These are phyloP conservation scores for Perkinsus olseni DNA, from an alignment of 169 alveolate species.

Conservation along the genomic window DNA sequence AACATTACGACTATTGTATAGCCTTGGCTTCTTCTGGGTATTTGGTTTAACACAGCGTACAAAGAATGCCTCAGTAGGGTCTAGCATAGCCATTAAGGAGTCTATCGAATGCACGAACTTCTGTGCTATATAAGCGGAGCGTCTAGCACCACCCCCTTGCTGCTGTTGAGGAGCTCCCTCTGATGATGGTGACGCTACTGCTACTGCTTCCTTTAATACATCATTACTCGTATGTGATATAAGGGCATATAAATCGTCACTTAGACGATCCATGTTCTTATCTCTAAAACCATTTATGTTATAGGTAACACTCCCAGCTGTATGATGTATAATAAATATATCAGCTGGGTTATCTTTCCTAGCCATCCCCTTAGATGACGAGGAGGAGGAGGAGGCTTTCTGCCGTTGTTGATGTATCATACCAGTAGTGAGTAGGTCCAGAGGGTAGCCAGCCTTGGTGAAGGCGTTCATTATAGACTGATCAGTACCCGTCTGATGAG, in stretches of 20 bases:
- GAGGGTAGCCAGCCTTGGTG: neutral
- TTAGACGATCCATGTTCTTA: neutral
- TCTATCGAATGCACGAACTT: neutral
- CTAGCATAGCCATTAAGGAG: neutral
- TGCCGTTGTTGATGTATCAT: neutral
- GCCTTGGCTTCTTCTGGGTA: slow-evolving; percentile 28
- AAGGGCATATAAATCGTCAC: neutral
- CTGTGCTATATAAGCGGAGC: neutral
- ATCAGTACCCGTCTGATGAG: neutral
- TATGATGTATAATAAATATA: neutral
- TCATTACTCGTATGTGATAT: neutral
- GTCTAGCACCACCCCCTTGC: neutral
- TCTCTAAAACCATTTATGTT: neutral
- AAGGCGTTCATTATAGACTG: neutral
- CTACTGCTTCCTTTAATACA: neutral
- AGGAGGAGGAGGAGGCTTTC: neutral
- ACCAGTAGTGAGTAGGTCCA: neutral
- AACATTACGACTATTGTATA: slow-evolving; percentile 25
- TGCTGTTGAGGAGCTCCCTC: neutral
- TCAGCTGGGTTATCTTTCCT: neutral
- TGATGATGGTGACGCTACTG: neutral
- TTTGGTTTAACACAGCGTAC: slow-evolving; percentile 37
- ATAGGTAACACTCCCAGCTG: neutral
- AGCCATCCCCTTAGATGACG: neutral
- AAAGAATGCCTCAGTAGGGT: slow-evolving; percentile 27